Evolutionary conservation across 2,329 filamentous ascomycete species (phyloP).

Genomic region (Pseudogymnoascus sp.): DNA sequence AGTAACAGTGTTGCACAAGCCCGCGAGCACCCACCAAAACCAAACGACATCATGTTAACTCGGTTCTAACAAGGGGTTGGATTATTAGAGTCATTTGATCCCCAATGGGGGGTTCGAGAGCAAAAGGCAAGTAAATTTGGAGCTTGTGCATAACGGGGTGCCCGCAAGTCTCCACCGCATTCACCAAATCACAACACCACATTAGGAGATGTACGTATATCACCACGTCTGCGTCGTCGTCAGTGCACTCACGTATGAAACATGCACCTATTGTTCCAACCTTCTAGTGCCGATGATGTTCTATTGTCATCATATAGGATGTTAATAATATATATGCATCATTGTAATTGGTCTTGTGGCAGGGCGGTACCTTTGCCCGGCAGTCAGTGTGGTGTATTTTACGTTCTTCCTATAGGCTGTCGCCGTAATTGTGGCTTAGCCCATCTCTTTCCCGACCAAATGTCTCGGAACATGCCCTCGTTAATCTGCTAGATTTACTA

Average conservation of each 20-base stretch:
- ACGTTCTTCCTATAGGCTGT: neutral
- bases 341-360: neutral
- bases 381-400: too few species aligned
- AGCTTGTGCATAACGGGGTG: neutral
- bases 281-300: neutral
- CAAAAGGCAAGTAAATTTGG: neutral
- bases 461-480: neutral
- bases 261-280: neutral
- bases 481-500: neutral
- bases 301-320: neutral
- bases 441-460: neutral
- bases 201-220: constrained; percentile 2
- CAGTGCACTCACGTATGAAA: neutral
- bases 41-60: neutral
- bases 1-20: neutral
- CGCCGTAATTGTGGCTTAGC: neutral
- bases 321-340: neutral
- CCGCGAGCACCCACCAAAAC: neutral
- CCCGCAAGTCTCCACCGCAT: too few species aligned
- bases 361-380: too few species aligned
- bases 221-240: constrained; percentile 10
- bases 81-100: neutral
- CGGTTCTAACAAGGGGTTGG: too few species aligned
- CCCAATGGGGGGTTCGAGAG: neutral
- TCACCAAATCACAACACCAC: neutral